Percentiles rank a stretch among this genome's conserved stretches.
These are phyloP conservation scores for Boletellus emodensis DNA, from an alignment of 768 basidiomycete genomes.

Conservation along the genomic window DNA sequence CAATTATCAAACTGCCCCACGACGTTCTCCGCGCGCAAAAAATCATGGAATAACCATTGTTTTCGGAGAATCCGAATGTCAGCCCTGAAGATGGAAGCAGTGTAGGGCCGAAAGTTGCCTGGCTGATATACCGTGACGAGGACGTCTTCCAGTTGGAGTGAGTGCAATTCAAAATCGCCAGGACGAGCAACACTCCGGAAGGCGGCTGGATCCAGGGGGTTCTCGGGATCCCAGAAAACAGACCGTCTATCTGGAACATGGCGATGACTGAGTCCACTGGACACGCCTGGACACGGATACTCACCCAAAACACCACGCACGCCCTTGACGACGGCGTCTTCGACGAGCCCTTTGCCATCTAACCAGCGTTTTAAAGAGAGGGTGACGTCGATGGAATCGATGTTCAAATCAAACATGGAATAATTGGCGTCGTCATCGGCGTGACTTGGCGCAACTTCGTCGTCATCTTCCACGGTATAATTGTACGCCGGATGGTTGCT, in stretches of 20 bases:
- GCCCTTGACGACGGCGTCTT: slow-evolving; percentile 88
- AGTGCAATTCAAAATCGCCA: slow-evolving; percentile 91
- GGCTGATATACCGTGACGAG: slow-evolving; percentile 95
- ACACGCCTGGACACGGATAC: slow-evolving; percentile 18
- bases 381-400: slow-evolving; percentile 95
- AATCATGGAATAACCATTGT: slow-evolving; percentile 94
- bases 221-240: slow-evolving; percentile 80
- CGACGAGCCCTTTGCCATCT: slow-evolving; percentile 90
- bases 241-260: slow-evolving; percentile 69
- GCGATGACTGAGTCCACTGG: background rate
- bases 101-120: slow-evolving; percentile 85
- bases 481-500: slow-evolving; percentile 73
- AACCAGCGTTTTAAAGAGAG: slow-evolving; percentile 89
- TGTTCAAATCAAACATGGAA: slow-evolving; percentile 88
- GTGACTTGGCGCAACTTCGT: slow-evolving; percentile 28
- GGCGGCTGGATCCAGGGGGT: slow-evolving; percentile 72
- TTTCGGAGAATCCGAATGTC: slow-evolving; percentile 81
- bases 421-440: slow-evolving; percentile 63
- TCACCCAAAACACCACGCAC: slow-evolving; percentile 89
- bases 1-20: slow-evolving; percentile 99
- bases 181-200: slow-evolving; percentile 71
- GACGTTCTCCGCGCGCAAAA: slow-evolving; percentile 84
- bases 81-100: slow-evolving; percentile 90
- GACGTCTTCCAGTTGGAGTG: slow-evolving; percentile 86
- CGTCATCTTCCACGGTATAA: slow-evolving; percentile 58